Evolutionary conservation across 257 asterid species (phyloP).

Genomic region (Petunia secreta): DNA sequence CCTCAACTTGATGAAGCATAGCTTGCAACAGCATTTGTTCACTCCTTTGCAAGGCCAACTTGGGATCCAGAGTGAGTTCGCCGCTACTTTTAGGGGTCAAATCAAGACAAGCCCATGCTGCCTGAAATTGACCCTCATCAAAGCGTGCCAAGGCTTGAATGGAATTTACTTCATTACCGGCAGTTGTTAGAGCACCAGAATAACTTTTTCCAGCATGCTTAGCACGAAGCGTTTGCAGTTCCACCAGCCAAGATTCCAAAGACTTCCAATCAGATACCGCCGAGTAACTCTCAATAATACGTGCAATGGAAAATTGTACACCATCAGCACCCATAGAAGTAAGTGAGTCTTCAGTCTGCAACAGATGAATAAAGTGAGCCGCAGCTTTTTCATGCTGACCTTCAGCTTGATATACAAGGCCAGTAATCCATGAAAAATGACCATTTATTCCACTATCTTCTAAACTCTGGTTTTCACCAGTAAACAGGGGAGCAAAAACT

Average conservation of each 20-base stretch:
- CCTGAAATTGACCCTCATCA: conserved; percentile 89
- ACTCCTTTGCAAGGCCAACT: conserved; percentile 91
- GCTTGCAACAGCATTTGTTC: conserved; percentile 99
- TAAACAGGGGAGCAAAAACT: conserved; percentile 71
- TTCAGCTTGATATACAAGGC: conserved; percentile 85
- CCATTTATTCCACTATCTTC: conserved; percentile 50
- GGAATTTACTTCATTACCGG: conserved; percentile 92
- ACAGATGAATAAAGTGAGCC: conserved; percentile 80
- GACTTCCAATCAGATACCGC: conserved; percentile 97
- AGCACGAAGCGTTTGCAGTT: conserved; percentile 87
- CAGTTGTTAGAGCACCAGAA: conserved; percentile 92
- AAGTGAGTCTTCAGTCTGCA: conserved; percentile 85
- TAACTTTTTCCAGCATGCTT: conserved; percentile 87
- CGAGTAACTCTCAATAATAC: conserved; percentile 79
- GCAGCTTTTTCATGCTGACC: conserved; percentile 99
- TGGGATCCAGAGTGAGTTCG: conserved; percentile 91
- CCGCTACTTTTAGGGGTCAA: conserved; percentile 96
- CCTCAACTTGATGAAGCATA: conserved; percentile 81
- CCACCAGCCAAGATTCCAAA: conserved; percentile 91
- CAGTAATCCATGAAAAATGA: conserved; percentile 85
- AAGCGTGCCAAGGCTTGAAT: conserved; percentile 91
- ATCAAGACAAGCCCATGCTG: conserved; percentile 95
- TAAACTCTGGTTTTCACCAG: conserved; percentile 56
- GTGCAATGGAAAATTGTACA: conserved; percentile 83
- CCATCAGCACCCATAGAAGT: conserved; percentile 88